These are phyloP conservation scores for Malus hybrid DNA, from an alignment of 331 rosid species.

Conservation along the genomic window DNA sequence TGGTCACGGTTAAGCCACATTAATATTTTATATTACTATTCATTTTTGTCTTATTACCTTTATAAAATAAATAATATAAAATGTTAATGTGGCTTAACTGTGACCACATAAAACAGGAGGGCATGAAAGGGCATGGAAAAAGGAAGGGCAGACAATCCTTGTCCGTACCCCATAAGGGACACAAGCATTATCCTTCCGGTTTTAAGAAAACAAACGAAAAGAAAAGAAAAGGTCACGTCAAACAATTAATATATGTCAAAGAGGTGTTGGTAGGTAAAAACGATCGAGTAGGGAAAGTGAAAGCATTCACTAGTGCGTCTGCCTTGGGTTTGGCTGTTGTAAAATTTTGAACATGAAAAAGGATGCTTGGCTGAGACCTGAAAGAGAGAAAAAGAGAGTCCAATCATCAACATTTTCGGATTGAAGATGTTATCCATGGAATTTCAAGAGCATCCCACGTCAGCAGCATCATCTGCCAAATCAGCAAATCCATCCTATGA, in stretches of 20 bases:
- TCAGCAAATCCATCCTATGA: slow-evolving; percentile 45
- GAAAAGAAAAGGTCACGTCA: background rate
- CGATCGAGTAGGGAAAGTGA: background rate
- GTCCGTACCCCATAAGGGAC: too few species aligned
- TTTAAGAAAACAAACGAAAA: background rate
- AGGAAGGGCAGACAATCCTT: too few species aligned
- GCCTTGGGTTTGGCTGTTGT: background rate
- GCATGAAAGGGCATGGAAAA: too few species aligned
- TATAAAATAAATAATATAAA: too few species aligned
- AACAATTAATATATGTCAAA: background rate
- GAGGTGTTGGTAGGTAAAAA: background rate
- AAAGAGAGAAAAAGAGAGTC: background rate
- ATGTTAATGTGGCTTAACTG: too few species aligned
- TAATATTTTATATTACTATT: too few species aligned
- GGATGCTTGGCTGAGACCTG: background rate
- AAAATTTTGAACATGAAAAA: background rate
- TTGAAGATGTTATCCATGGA: slow-evolving; percentile 62
- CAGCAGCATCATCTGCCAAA: slow-evolving; percentile 52
- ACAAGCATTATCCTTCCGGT: too few species aligned
- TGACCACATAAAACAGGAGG: too few species aligned
- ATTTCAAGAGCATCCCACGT: slow-evolving; percentile 29
- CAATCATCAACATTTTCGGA: slow-evolving; percentile 18
- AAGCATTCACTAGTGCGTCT: background rate
- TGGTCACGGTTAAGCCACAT: too few species aligned
- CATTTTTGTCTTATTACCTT: too few species aligned